Evolutionary conservation across 805 yeast species (phyloP).

Genomic region (Kuraishia capsulata): DNA sequence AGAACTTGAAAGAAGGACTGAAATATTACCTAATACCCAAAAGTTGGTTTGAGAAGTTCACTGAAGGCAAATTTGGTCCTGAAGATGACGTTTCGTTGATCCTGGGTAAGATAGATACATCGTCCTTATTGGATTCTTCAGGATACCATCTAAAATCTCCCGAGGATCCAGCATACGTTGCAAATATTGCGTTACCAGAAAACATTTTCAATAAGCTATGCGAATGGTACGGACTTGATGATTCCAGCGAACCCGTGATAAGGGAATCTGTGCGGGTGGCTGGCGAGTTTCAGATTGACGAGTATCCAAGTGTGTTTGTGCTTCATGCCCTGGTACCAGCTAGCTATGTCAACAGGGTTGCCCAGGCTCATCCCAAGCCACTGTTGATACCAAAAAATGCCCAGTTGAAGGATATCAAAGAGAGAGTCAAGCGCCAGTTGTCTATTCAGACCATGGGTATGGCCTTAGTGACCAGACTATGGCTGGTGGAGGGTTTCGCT

Average conservation of each 20-base stretch:
- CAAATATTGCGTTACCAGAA: neutral
- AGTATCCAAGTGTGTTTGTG: slow-evolving; percentile 13
- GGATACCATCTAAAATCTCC: neutral
- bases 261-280: slow-evolving; percentile 21
- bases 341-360: slow-evolving; percentile 12
- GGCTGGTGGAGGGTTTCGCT: neutral
- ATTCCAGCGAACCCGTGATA: slow-evolving; percentile 25
- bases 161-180: neutral
- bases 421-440: slow-evolving; percentile 4
- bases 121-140: neutral
- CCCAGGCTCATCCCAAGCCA: slow-evolving; percentile 23
- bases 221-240: slow-evolving; percentile 46
- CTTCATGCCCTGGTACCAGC: slow-evolving; percentile 20
- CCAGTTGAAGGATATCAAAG: slow-evolving; percentile 17
- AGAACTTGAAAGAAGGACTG: neutral
- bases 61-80: neutral
- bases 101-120: neutral
- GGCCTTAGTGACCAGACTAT: neutral
- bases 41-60: neutral
- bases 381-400: slow-evolving; percentile 25
- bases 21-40: neutral
- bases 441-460: neutral
- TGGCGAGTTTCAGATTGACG: slow-evolving; percentile 14
- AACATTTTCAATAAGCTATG: slow-evolving; percentile 17
- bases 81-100: neutral